Conservation (phyloP, 805 yeast genomes). For the Yarrowia keelungensis region DNA sequence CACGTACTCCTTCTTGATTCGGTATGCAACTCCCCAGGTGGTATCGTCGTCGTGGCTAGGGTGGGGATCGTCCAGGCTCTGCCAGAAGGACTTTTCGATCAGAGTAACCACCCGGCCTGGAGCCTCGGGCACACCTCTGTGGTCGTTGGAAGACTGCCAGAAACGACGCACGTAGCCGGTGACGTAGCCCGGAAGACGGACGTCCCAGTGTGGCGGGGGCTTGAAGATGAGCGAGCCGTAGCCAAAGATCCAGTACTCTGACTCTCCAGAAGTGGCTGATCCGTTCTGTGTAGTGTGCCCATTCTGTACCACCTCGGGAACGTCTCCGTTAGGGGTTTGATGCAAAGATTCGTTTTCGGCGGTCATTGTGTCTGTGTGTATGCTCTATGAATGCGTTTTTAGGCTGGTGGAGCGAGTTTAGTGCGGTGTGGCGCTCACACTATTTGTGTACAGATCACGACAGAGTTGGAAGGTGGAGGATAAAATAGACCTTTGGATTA, state of each 20-base stretch:
- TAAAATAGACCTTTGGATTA: slow-evolving; percentile 33
- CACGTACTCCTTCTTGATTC: slow-evolving; percentile 70
- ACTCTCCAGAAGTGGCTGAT: too few species aligned
- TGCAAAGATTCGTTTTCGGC: neutral
- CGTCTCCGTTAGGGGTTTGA: slow-evolving; percentile 10
- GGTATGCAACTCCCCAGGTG: slow-evolving; percentile 84
- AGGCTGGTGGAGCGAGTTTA: neutral
- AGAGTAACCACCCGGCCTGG: slow-evolving; percentile 93
- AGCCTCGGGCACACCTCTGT: slow-evolving; percentile 82
- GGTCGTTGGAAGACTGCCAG: slow-evolving; percentile 92
- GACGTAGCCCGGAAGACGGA: slow-evolving; percentile 73
- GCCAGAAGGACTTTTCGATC: slow-evolving; percentile 62
- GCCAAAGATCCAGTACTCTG: slow-evolving; percentile 75
- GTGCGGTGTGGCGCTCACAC: slow-evolving; percentile 27
- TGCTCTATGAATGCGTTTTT: neutral
- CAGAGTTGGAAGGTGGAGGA: slow-evolving; percentile 16
- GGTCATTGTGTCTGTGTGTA: neutral
- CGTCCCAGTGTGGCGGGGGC: slow-evolving; percentile 78
- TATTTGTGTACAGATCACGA: slow-evolving; percentile 24
- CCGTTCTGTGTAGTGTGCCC: neutral
- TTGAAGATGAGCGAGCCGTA: slow-evolving; percentile 89
- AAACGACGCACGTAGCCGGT: slow-evolving; percentile 81
- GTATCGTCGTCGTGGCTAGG: slow-evolving; percentile 50
- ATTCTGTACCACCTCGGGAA: neutral
- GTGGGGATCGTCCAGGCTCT: slow-evolving; percentile 56